Evolutionary conservation across 768 basidiomycete species (phyloP).

Genomic region (Tremella mesenterica): DNA sequence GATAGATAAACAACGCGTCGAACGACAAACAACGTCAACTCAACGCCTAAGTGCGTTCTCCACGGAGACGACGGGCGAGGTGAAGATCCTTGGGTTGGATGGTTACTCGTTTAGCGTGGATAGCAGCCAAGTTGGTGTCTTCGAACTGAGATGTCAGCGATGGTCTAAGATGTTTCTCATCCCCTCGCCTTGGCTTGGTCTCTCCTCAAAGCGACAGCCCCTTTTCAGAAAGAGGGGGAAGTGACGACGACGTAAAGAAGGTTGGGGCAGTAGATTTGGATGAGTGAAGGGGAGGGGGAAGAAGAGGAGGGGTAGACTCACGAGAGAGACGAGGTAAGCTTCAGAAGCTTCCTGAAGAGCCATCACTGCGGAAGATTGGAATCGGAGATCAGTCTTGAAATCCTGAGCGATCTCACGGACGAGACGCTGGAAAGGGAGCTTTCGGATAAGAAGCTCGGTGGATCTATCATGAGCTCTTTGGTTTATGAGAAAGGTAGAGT

Average conservation of each 20-base stretch:
- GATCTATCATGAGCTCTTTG: constrained; percentile 43
- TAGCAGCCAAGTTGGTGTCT: constrained; percentile 50
- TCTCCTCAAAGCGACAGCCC: no score
- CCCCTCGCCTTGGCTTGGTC: no score
- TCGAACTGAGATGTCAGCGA: no score
- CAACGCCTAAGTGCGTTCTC: constrained; percentile 36
- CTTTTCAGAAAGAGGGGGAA: no score
- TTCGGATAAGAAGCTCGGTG: constrained; percentile 52
- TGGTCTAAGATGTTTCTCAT: no score
- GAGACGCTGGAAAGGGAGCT: constrained; percentile 59
- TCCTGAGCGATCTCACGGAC: constrained; percentile 75
- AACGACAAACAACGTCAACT: background rate
- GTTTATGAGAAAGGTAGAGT: constrained; percentile 23
- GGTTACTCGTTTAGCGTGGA: constrained; percentile 57
- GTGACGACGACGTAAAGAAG: no score
- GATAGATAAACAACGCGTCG: background rate
- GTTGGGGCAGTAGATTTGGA: no score
- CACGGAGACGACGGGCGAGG: constrained; percentile 44
- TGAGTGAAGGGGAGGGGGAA: no score
- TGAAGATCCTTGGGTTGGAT: constrained; percentile 58
- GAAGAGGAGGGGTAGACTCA: no score
- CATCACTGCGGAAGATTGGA: constrained; percentile 53
- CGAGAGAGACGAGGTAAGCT: constrained; percentile 65
- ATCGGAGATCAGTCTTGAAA: constrained; percentile 73
- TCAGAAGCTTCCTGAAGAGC: constrained; percentile 54